Evolutionary conservation across 2,329 filamentous ascomycete genomes (phyloP).

Genomic region (Fusarium dimerum): DNA sequence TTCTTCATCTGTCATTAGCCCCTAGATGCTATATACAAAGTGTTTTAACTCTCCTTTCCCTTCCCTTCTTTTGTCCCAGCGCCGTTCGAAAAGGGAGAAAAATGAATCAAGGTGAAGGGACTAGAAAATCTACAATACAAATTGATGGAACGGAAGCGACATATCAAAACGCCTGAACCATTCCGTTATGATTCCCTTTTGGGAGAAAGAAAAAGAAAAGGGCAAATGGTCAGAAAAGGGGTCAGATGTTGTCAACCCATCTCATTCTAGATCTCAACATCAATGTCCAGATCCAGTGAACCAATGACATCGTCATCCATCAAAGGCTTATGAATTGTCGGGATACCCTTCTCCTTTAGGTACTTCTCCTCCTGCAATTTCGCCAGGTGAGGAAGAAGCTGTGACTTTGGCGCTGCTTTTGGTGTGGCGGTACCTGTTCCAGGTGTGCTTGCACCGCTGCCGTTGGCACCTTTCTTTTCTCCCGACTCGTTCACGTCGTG

Average conservation of each 20-base stretch:
- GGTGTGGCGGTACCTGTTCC: conserved; percentile 57
- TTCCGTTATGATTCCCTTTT: not conserved
- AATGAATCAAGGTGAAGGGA: too few species aligned
- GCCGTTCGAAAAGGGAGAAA: too few species aligned
- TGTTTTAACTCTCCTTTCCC: too few species aligned
- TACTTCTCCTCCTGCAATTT: conserved; percentile 56
- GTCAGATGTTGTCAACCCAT: conserved; percentile 1
- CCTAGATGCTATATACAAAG: too few species aligned
- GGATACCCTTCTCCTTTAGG: conserved; percentile 59
- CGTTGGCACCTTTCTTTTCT: conserved; percentile 51
- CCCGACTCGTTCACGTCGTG: conserved; percentile 58
- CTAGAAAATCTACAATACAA: too few species aligned
- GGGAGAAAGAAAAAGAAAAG: not conserved
- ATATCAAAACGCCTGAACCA: too few species aligned
- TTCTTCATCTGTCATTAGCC: too few species aligned
- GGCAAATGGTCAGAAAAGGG: too few species aligned
- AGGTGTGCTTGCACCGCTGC: conserved; percentile 53
- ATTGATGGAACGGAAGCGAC: too few species aligned
- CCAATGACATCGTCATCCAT: conserved; percentile 94
- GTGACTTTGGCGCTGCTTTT: conserved; percentile 44
- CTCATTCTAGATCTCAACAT: conserved; percentile 72
- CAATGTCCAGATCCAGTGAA: conserved; percentile 84
- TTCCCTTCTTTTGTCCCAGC: too few species aligned
- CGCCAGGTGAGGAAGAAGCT: conserved; percentile 52
- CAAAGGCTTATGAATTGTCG: conserved; percentile 74